Percentiles rank a stretch among this genome's conserved stretches.
phyloP scores from a whole-genome alignment of 108 stramenopile species.

The Fragilaria crotonensis region DNA sequence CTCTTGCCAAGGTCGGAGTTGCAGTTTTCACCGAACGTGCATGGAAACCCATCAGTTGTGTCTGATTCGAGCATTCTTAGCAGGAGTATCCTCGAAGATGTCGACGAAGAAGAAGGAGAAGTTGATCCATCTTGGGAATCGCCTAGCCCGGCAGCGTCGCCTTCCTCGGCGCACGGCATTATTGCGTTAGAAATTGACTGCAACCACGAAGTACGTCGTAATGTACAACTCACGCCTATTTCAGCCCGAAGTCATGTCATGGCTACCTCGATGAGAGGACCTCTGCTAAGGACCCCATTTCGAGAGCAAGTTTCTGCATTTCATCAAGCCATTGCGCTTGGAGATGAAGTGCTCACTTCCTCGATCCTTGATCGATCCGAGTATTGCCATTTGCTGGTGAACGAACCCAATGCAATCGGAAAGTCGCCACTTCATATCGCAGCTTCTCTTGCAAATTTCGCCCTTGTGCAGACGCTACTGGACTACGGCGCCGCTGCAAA shows the following conservation, averaged over 20 bases:
- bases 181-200: too few species aligned
- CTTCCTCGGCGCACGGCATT: too few species aligned
- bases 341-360: background rate
- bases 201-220: background rate
- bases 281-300: background rate
- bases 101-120: background rate
- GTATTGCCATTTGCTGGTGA: slow-evolving; percentile 31
- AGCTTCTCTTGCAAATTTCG: slow-evolving; percentile 31
- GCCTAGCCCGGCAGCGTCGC: background rate
- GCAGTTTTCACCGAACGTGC: too few species aligned
- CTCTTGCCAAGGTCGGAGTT: background rate
- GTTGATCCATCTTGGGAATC: too few species aligned
- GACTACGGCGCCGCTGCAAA: slow-evolving; percentile 54
- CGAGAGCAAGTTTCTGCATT: background rate
- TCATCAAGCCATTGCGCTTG: slow-evolving; percentile 1
- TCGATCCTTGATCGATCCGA: background rate
- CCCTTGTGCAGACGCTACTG: slow-evolving; percentile 41
- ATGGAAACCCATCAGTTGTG: background rate
- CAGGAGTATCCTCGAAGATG: slow-evolving; percentile 8
- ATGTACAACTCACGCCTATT: background rate
- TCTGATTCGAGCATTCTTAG: slow-evolving; percentile 5
- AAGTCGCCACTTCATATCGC: slow-evolving; percentile 75
- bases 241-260: background rate
- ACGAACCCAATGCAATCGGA: slow-evolving; percentile 34
- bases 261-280: background rate